Percentiles rank a stretch among this genome's conserved stretches.
Conservation (phyloP, 1,284 basidiomycete species). For the Cutaneotrichosporon sp. region DNA sequence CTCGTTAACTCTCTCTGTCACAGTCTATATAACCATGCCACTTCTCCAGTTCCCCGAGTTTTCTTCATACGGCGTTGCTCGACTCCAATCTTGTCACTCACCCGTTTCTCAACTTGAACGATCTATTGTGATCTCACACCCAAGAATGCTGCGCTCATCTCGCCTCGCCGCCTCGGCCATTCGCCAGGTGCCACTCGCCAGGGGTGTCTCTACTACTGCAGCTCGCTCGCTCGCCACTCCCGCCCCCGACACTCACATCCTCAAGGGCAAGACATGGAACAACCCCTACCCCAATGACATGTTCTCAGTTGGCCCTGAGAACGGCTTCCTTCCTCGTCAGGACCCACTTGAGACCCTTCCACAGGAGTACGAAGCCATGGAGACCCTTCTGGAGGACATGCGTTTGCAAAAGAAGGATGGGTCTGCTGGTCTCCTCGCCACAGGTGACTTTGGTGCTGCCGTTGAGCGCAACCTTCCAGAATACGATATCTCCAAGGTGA, state of each 20-base stretch:
- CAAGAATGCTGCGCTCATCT: background rate
- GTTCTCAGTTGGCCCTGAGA: conserved; percentile 14
- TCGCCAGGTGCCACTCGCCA: background rate
- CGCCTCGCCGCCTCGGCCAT: background rate
- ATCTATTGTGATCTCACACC: background rate
- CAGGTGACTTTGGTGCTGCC: conserved; percentile 17
- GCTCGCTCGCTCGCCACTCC: conserved; percentile 4
- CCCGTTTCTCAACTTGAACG: background rate
- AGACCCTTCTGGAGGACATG: conserved; percentile 19
- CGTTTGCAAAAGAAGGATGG: conserved; percentile 14
- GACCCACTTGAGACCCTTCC: conserved; percentile 16
- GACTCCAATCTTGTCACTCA: too few species aligned
- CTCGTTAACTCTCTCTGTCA: background rate
- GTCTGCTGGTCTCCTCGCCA: conserved; percentile 11
- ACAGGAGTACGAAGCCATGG: conserved; percentile 19
- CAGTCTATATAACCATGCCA: background rate
- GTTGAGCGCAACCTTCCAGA: conserved; percentile 15
- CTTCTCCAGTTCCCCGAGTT: background rate
- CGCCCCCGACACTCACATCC: background rate
- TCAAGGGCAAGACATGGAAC: conserved; percentile 7
- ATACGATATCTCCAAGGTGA: conserved; percentile 18
- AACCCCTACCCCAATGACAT: conserved; percentile 18
- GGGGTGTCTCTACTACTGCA: background rate
- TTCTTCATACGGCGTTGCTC: too few species aligned
- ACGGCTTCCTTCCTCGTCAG: conserved; percentile 18